Base-by-base conservation (phyloP, 1,284 basidiomycete species). In the Volvariella surrecta region DNA sequence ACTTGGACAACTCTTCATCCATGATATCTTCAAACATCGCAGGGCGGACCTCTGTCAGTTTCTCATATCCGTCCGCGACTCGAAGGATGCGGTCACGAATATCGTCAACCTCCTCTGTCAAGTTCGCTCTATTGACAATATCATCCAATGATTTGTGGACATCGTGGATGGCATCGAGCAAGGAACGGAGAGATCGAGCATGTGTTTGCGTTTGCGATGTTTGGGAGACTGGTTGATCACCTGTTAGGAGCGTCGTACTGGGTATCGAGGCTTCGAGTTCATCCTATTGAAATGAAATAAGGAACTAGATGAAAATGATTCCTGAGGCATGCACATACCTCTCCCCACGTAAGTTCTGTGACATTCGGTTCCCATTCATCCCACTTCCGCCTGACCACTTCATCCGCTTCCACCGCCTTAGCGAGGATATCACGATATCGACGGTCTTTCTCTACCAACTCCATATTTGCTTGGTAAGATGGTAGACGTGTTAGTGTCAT, bases 1-100 rank as follows among this genome's bases (percentile, higher is more conserved):
- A 96, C 63, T 93, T 94, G 1, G 70, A 69, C 43, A 97, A 61
- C 50, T 88, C 83, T 48, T 79, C 73, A 45, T 93, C 86, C 21
- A 87, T 78, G 11, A 89, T 68, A 47, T 84, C 81, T 54, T 92
- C 87, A 55, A 95, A 94, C 80, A 86, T 86, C 18, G 81, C 82
- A 0, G 91, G 82, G 42, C 80, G 76, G 11, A 91, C 78, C 54
- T 90, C 83, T 1, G 75, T 73, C 56, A 84, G 74, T 7, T 76
- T 67, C 55, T 80, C 73, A 50, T 85, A 68, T 3, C 72, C 72
- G 32, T 71, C 66, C 1, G 88, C 82, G 37, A 81, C 81, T 44
- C 71, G 74, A 51, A 87, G 55, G 21, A 98, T 79, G 1, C 78
- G 71, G 2, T 76, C 67, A 4, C 77, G 74, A 43, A 96, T 81